phyloP scores from a whole-genome alignment of 768 basidiomycete genomes.

The Pleurotus ostreatus region DNA sequence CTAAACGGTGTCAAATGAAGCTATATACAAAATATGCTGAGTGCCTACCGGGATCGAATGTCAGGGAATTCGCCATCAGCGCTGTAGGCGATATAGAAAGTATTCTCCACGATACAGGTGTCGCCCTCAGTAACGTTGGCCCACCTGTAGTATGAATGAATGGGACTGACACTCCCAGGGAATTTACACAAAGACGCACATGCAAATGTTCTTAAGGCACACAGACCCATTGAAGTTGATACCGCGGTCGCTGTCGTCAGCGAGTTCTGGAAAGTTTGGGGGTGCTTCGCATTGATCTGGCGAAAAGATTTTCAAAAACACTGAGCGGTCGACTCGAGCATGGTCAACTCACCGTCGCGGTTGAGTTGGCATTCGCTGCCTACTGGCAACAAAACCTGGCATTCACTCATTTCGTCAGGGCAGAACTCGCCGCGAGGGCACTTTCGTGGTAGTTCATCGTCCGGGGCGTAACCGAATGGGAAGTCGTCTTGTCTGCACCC shows the following conservation, averaged over 20 bases:
- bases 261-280: slow-evolving; percentile 57
- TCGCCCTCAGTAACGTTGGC: slow-evolving; percentile 69
- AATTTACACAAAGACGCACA: slow-evolving; percentile 41
- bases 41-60: slow-evolving; percentile 71
- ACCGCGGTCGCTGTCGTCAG: slow-evolving; percentile 61
- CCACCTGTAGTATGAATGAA: slow-evolving; percentile 44
- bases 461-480: slow-evolving; percentile 61
- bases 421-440: slow-evolving; percentile 70
- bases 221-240: slow-evolving; percentile 79
- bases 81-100: slow-evolving; percentile 69
- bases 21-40: neutral
- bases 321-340: no score
- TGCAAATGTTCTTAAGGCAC: slow-evolving; percentile 81
- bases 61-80: slow-evolving; percentile 59
- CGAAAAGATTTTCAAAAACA: neutral
- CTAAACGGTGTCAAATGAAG: slow-evolving; percentile 26
- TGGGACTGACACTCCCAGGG: no score
- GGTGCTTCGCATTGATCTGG: slow-evolving; percentile 77
- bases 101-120: slow-evolving; percentile 73
- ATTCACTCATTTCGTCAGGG: slow-evolving; percentile 76
- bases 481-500: slow-evolving; percentile 76
- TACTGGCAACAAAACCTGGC: slow-evolving; percentile 55
- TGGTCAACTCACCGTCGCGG: slow-evolving; percentile 63
- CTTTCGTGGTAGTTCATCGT: slow-evolving; percentile 47
- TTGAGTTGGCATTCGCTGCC: slow-evolving; percentile 78